Percentiles rank a stretch among this genome's conserved stretches.
Evolutionary conservation across 305 asterid genomes (phyloP).

Genomic region (Solanum chacoense): DNA sequence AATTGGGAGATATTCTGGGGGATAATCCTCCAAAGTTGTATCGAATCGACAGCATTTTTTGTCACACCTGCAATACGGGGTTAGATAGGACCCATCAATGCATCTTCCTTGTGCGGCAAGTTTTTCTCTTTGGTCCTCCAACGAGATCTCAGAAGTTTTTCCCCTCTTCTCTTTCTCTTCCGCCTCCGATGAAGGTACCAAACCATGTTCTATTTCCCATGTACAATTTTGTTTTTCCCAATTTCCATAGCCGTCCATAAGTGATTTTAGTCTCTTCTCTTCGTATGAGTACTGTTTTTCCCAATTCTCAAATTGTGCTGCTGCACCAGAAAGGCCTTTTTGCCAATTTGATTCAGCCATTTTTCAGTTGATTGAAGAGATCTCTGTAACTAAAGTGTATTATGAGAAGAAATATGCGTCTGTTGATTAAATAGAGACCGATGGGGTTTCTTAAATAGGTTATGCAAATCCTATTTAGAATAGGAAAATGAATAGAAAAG

Average conservation of each 20-base stretch:
- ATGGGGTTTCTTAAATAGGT: too few species aligned
- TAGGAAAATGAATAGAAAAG: too few species aligned
- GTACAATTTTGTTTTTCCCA: neutral
- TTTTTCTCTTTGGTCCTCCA: too few species aligned
- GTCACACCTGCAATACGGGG: neutral
- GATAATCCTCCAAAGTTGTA: neutral
- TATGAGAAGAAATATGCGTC: too few species aligned
- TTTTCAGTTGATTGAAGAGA: too few species aligned
- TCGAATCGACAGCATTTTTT: neutral
- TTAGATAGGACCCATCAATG: neutral
- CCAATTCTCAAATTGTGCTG: neutral
- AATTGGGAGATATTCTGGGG: neutral
- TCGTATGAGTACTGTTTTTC: neutral
- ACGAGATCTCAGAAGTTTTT: too few species aligned
- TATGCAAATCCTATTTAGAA: too few species aligned
- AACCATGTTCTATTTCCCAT: too few species aligned
- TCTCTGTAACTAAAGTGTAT: too few species aligned
- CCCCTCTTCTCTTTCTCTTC: neutral
- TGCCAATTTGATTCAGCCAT: neutral
- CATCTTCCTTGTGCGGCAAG: neutral
- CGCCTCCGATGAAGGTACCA: neutral
- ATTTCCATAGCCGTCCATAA: neutral
- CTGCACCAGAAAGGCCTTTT: neutral
- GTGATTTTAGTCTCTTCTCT: neutral
- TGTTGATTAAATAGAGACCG: too few species aligned